phyloP scores from a whole-genome alignment of 345 rosid species.

The Pistacia integerrima region DNA sequence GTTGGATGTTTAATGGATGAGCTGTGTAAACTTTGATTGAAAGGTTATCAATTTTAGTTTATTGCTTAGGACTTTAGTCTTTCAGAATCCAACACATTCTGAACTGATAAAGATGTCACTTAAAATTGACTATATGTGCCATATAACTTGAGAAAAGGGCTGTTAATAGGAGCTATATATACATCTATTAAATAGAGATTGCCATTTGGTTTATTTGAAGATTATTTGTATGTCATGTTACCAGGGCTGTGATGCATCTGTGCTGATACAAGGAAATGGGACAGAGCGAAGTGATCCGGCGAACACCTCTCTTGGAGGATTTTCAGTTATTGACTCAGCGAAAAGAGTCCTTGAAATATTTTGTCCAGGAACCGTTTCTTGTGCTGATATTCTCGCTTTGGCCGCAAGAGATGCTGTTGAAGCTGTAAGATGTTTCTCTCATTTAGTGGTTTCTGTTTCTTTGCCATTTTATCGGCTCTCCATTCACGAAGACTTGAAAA shows the following conservation, averaged over 20 bases:
- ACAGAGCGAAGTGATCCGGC: constrained; percentile 86
- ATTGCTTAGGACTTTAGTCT: too few relatives aligned
- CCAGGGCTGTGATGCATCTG: constrained; percentile 91
- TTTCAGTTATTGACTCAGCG: constrained; percentile 49
- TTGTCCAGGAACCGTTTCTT: constrained; percentile 59
- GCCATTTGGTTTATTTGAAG: background rate
- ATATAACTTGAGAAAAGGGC: background rate
- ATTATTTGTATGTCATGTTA: background rate
- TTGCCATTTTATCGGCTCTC: background rate
- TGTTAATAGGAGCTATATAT: background rate
- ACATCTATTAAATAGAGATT: background rate
- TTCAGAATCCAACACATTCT: too few relatives aligned
- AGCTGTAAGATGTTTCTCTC: constrained; percentile 29
- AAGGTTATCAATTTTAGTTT: background rate
- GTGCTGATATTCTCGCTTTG: constrained; percentile 54
- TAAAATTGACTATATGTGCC: background rate
- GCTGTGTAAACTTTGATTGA: background rate
- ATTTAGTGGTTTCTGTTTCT: background rate
- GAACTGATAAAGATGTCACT: too few relatives aligned
- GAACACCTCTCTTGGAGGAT: constrained; percentile 71
- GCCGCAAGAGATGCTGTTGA: constrained; percentile 63
- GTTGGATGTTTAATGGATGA: background rate
- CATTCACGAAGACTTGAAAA: constrained; percentile 21
- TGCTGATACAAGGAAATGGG: constrained; percentile 77
- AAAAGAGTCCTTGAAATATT: constrained; percentile 50